Percentiles rank a stretch among this genome's conserved stretches.
phyloP scores from a whole-genome alignment of 371 early-diverging fungal species.

The Mortierella sp. region DNA sequence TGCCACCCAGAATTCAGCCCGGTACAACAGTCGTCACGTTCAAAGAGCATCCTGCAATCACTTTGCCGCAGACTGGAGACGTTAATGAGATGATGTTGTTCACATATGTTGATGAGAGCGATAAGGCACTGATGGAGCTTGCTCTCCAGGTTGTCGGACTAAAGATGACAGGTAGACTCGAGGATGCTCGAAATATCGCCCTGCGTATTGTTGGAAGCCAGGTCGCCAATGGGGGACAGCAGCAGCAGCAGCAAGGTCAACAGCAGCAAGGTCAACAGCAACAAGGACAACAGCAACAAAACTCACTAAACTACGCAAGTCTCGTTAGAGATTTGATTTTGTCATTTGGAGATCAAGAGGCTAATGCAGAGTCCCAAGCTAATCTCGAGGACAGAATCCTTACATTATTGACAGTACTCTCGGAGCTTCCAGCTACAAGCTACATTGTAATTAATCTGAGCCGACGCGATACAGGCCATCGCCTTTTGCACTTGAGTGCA shows the following conservation, averaged over 20 bases:
- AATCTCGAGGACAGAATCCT: conserved; percentile 50
- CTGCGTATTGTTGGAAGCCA: conserved; percentile 82
- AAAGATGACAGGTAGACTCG: conserved; percentile 83
- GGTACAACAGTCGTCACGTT: conserved; percentile 87
- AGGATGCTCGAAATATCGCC: conserved; percentile 81
- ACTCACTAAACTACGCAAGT: conserved; percentile 32
- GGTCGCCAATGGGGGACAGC: conserved; percentile 57
- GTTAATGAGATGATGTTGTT: conserved; percentile 69
- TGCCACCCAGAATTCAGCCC: conserved; percentile 82
- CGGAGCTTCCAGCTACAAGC: conserved; percentile 34
- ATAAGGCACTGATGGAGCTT: conserved; percentile 89
- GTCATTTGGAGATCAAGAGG: conserved; percentile 44
- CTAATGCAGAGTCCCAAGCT: conserved; percentile 26
- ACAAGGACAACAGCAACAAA: conserved; percentile 40
- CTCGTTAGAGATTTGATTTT: conserved; percentile 51
- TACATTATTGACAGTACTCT: conserved; percentile 38
- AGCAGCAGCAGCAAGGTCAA: conserved; percentile 34
- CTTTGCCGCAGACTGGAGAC: conserved; percentile 49
- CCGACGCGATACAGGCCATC: conserved; percentile 49
- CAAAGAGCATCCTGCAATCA: conserved; percentile 66
- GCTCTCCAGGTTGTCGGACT: conserved; percentile 90
- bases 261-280: conserved; percentile 39
- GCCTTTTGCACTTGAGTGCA: conserved; percentile 46
- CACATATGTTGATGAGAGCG: conserved; percentile 77
- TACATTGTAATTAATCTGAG: conserved; percentile 32